phyloP scores from a whole-genome alignment of 495 filamentous ascomycete genomes.

The Bryoglossum gracile region DNA sequence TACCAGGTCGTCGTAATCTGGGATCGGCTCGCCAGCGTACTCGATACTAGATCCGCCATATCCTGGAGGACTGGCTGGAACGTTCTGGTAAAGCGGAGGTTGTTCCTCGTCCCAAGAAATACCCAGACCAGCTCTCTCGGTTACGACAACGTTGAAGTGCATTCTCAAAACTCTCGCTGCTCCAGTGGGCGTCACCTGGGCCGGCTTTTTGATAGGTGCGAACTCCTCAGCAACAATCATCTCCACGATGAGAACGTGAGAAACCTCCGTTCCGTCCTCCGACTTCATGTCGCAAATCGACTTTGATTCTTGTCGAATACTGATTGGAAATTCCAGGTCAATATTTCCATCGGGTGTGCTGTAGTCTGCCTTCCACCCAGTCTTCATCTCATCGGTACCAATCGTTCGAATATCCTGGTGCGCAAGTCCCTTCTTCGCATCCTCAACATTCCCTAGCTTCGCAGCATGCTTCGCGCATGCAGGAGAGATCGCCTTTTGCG shows the following conservation, averaged over 20 bases:
- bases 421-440: slow-evolving; percentile 59
- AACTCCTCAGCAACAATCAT: slow-evolving; percentile 93
- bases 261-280: slow-evolving; percentile 67
- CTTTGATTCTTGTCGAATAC: slow-evolving; percentile 39
- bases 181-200: slow-evolving; percentile 76
- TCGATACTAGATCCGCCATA: slow-evolving; percentile 42
- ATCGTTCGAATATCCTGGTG: slow-evolving; percentile 73
- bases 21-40: slow-evolving; percentile 23
- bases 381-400: slow-evolving; percentile 65
- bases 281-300: slow-evolving; percentile 75
- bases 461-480: slow-evolving; percentile 72
- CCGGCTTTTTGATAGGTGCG: slow-evolving; percentile 59
- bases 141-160: slow-evolving; percentile 78
- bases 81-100: slow-evolving; percentile 91
- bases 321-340: slow-evolving; percentile 74
- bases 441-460: slow-evolving; percentile 56
- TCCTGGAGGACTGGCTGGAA: slow-evolving; percentile 77
- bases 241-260: slow-evolving; percentile 83
- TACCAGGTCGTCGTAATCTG: slow-evolving; percentile 24
- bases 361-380: slow-evolving; percentile 97
- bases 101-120: slow-evolving; percentile 97
- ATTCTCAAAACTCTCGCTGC: slow-evolving; percentile 86
- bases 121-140: slow-evolving; percentile 77
- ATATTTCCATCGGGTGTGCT: slow-evolving; percentile 60
- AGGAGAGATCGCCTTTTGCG: slow-evolving; percentile 66